Base-by-base conservation (phyloP, 345 rosid species). In the Erodium maritimum region DNA sequence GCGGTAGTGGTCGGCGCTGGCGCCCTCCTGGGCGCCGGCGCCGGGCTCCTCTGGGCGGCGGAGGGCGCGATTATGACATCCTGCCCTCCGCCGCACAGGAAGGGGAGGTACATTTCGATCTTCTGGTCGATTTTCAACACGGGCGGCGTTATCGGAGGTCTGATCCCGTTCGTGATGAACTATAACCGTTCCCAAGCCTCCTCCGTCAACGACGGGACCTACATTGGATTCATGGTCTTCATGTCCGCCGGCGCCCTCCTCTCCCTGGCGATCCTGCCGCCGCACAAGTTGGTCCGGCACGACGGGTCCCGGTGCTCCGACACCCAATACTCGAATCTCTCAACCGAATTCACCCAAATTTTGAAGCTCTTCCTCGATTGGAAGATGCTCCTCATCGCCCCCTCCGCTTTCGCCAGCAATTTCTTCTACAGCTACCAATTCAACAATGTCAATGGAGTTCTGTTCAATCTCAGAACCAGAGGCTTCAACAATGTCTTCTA, bases 1-100 rank as follows among this genome's bases (percentile, higher is more conserved):
- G 58, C 67, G 48, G 80, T 85, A 19, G 82, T 60, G n/a, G 60
- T 82, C 52, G 75, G 50, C 23, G 85, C 84, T 5, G 91, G 96
- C 2, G 93, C 73, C 3, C 33, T 77, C 9, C 88, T 91, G 3
- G 98, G 98, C 1, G 29, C 84, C 55, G 95, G 96, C 3, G 98
- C 98, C 0, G 95, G 98, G 0, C 90, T 91, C 22, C 73, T 91
- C 2, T 91, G 98, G 96, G 96, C 98, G 2, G 93, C 87, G 0
- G 78, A 91, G 58, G 98, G 96, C 1, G 96, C 98, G 10, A 90
- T 91, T 62, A 91, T 88, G 96, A 88, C 96, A n/a, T 68, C 96
- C 5, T 91, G 86, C 55, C 98, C 96, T 23, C 96, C 96, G 0
- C 80, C 89, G 0, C 55, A 77, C 45, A 76, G 96, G 17, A 91